phyloP scores from a whole-genome alignment of 2,329 filamentous ascomycete genomes.

The Claviceps sp. region DNA sequence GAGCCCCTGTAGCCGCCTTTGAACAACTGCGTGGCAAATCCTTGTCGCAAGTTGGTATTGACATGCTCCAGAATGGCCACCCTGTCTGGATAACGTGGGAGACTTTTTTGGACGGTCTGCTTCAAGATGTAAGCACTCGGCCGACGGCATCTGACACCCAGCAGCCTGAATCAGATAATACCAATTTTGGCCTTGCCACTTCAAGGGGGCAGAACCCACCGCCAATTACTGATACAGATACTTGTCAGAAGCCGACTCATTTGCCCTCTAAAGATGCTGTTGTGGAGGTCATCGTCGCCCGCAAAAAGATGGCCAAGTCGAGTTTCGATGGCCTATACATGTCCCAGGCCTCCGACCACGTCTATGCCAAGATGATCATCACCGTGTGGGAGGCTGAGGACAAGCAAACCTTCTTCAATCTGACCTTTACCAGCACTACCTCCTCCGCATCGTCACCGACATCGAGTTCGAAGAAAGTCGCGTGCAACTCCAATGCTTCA shows the following conservation, averaged over 20 bases:
- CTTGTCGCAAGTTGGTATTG: conserved; percentile 57
- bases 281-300: conserved; percentile 54
- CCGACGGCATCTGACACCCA: conserved; percentile 12
- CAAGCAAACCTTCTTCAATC: conserved; percentile 54
- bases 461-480: conserved; percentile 21
- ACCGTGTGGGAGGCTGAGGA: conserved; percentile 60
- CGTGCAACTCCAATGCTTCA: conserved; percentile 26
- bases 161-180: conserved; percentile 8
- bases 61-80: conserved; percentile 55
- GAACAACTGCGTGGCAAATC: conserved; percentile 53
- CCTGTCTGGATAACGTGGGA: conserved; percentile 49
- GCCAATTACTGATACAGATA: conserved; percentile 17
- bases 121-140: conserved; percentile 26
- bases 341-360: conserved; percentile 25
- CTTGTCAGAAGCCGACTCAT: conserved; percentile 13
- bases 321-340: conserved; percentile 21
- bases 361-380: conserved; percentile 62
- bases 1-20: conserved; percentile 31
- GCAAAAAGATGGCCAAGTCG: conserved; percentile 29
- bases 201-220: conserved; percentile 18
- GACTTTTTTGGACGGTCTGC: conserved; percentile 40
- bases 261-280: conserved; percentile 43
- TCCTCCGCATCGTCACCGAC: conserved; percentile 20
- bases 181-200: conserved; percentile 22
- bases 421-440: conserved; percentile 57